Evolutionary conservation across 192 early-diverging fungal species (phyloP).

Genomic region (Mortierella hygrophila): DNA sequence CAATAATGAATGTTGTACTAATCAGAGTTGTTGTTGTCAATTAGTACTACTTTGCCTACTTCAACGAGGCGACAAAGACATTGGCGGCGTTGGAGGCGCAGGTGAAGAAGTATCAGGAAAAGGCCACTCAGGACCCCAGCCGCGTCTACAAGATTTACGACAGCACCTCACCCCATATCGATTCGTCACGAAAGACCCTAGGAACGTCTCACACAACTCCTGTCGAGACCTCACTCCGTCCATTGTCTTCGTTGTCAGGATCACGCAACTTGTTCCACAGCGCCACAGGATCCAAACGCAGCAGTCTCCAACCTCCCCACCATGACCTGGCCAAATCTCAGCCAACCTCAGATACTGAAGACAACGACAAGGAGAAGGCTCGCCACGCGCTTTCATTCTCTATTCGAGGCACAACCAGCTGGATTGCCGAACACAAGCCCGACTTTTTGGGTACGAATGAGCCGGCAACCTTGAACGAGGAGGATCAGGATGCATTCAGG

Average conservation of each 20-base stretch:
- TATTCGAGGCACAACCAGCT: conserved; percentile 42
- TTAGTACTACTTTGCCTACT: conserved; percentile 78
- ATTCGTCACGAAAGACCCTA: conserved; percentile 2
- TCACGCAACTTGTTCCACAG: conserved; percentile 12
- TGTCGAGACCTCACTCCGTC: not conserved
- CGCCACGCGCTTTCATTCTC: conserved; percentile 34
- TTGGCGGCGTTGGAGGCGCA: conserved; percentile 41
- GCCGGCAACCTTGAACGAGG: conserved; percentile 9
- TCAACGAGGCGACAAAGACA: conserved; percentile 62
- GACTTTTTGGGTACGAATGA: conserved; percentile 24
- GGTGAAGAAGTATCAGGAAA: conserved; percentile 39
- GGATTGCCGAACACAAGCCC: conserved; percentile 38
- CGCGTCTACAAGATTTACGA: conserved; percentile 15
- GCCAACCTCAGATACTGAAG: conserved; percentile 37
- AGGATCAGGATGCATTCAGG: conserved; percentile 58
- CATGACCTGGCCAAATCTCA: conserved; percentile 16
- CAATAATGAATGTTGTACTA: too few species aligned
- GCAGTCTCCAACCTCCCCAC: not conserved
- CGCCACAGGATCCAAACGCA: conserved; percentile 11
- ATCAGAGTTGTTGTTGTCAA: not conserved
- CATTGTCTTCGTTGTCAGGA: conserved; percentile 24
- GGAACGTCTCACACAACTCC: not conserved
- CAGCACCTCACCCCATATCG: conserved; percentile 38
- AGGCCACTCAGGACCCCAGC: not conserved
- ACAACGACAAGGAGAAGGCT: conserved; percentile 27